Percentiles rank a stretch among this genome's conserved stretches.
phyloP scores from a whole-genome alignment of 2,329 filamentous ascomycete species.

The Geosmithia morbida region DNA sequence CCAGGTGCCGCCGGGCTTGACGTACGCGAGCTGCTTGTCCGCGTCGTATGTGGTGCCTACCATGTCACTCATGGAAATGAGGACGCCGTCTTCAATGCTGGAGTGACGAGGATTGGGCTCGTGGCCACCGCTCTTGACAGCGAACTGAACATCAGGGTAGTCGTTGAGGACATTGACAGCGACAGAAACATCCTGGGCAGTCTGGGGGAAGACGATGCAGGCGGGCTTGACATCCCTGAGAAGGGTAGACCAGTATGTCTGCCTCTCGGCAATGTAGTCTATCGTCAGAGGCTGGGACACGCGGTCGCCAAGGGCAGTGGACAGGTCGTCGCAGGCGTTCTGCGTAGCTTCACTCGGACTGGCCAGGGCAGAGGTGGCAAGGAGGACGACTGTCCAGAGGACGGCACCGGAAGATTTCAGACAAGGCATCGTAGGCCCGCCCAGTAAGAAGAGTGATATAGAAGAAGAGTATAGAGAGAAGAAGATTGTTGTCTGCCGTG shows the following conservation, averaged over 20 bases:
- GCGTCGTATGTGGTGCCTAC: constrained; percentile 17
- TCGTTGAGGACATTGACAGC: constrained; percentile 15
- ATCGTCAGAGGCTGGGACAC: background rate
- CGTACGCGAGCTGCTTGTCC: constrained; percentile 16
- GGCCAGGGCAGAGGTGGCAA: background rate
- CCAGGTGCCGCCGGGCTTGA: constrained; percentile 23
- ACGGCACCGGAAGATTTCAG: background rate
- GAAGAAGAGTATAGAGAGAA: no score
- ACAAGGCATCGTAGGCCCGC: no score
- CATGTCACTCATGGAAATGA: constrained; percentile 18
- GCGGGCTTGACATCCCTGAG: constrained; percentile 15
- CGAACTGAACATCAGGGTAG: constrained; percentile 15
- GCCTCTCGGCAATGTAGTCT: constrained; percentile 1
- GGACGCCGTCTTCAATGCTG: constrained; percentile 17
- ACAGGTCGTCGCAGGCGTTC: constrained; percentile 4
- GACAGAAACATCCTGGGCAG: constrained; percentile 15
- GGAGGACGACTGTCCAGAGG: background rate
- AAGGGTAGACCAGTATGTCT: constrained; percentile 17
- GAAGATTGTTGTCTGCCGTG: no score
- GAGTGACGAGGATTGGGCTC: constrained; percentile 18
- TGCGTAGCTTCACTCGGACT: background rate
- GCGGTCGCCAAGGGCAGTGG: background rate
- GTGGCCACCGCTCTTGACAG: constrained; percentile 23
- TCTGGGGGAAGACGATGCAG: constrained; percentile 18
- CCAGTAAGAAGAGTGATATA: no score